phyloP scores from a whole-genome alignment of 129 eudicot genomes.

The Helianthus tuberosus region DNA sequence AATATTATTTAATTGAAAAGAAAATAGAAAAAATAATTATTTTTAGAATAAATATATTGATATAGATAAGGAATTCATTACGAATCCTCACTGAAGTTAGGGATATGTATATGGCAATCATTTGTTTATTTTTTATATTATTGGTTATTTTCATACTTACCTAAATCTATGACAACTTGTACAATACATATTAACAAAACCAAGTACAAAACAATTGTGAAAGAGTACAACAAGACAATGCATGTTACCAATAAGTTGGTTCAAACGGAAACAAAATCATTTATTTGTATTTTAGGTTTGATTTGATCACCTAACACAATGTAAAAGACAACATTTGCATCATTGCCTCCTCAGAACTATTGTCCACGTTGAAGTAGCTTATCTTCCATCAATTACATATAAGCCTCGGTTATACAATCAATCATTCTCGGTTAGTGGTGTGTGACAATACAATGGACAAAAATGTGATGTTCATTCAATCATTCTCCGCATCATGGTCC shows the following conservation, averaged over 20 bases:
- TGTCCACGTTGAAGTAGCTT: background rate
- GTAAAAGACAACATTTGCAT: background rate
- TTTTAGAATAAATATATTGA: no score
- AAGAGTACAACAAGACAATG: constrained; percentile 4
- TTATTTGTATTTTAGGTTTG: background rate
- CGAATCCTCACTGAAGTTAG: no score
- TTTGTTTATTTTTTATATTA: no score
- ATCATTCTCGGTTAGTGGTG: no score
- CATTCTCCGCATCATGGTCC: background rate
- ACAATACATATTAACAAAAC: constrained; percentile 1
- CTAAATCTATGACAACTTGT: constrained; percentile 4
- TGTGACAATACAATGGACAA: background rate
- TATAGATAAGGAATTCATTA: no score
- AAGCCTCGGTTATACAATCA: no score
- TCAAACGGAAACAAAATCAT: background rate
- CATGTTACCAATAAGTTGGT: background rate
- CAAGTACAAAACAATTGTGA: background rate
- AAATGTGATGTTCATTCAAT: background rate
- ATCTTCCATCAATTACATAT: background rate
- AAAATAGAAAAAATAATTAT: no score
- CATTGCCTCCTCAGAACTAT: background rate
- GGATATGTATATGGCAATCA: no score
- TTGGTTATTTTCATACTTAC: background rate
- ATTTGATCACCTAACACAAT: constrained; percentile 8
- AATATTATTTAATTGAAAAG: no score